Evolutionary conservation across 306 rosid genomes (phyloP), one percentile per base, ranked within the genome.

Genomic region (Fagus crenata): DNA sequence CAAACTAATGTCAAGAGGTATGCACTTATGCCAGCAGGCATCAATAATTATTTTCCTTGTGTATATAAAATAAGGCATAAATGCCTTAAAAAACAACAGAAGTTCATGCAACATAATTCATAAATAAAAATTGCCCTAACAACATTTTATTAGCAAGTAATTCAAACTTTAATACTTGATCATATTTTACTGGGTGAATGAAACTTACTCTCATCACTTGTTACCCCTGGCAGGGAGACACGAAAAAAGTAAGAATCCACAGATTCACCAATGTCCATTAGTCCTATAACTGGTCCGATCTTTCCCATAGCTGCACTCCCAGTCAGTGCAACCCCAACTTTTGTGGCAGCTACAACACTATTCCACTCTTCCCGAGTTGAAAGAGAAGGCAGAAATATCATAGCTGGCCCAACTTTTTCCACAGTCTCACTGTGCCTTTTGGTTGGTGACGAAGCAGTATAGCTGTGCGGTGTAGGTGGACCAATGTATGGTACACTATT

Each of bases 151-250:
- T 36, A 65, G 70, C 70, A 17, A 39, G 31, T 17, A 65, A 77
- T 40, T 55, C n/a, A 6, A 32, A 7, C 17, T 65, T 39, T 28
- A 51, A 9, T 28, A 69, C 31, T 12, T 42, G 32, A 65, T 9
- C 2, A 7, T 11, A 7, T 28, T 32, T 2, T 4, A 1, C 15
- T 1, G 28, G 3, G 4, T 36, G 5, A 75, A 3, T 69, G 49
- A 11, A 80, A 78, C 85, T 81, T 76, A 81, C 88, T 81, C 76
- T 79, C 85, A 85, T 84, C 82, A 65, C 82, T 69, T 60, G 79
- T 63, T 32, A 85, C 88, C 49, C 88, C 83, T 1, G 88, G 85
- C 42, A 81, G 76, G 4, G 78, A 69, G 41, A 81, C 79, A 67
- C 79, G 79, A 78, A 85, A 85, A 22, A 78, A 72, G 80, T 81